These are phyloP conservation scores for Nicotiana sylvestris DNA, from an alignment of 257 asterid genomes.

Conservation along the genomic window DNA sequence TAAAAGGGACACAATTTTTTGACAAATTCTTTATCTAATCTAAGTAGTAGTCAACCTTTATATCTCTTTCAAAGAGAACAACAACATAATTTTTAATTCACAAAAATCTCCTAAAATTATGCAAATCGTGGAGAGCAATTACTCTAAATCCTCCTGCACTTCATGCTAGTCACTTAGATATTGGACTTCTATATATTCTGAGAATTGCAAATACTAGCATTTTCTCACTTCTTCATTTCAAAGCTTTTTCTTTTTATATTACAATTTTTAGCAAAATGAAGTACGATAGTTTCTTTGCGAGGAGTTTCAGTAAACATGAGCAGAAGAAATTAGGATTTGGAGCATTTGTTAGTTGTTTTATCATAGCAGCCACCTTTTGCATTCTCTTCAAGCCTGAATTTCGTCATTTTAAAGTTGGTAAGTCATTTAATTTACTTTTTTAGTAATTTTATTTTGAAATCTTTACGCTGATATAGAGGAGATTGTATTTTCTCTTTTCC, in stretches of 20 bases:
- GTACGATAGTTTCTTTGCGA: slow-evolving; percentile 25
- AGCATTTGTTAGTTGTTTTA: slow-evolving; percentile 34
- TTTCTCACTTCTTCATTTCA: background rate
- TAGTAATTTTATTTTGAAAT: background rate
- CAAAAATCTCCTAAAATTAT: background rate
- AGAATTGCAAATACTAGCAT: slow-evolving; percentile 5
- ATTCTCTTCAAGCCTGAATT: slow-evolving; percentile 25
- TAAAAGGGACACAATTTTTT: background rate
- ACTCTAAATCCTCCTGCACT: slow-evolving; percentile 11
- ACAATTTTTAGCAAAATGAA: slow-evolving; percentile 4
- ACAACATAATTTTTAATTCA: background rate
- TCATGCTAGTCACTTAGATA: background rate
- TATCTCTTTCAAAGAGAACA: slow-evolving; percentile 9
- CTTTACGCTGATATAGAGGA: too few species aligned
- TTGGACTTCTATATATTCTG: background rate
- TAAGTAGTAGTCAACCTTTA: slow-evolving; percentile 6
- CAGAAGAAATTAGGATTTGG: slow-evolving; percentile 32
- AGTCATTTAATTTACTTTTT: background rate
- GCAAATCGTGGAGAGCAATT: slow-evolving; percentile 27
- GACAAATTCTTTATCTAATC: background rate
- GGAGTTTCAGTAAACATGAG: slow-evolving; percentile 36
- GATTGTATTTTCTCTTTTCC: too few species aligned
- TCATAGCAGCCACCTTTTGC: slow-evolving; percentile 28
- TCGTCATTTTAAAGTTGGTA: slow-evolving; percentile 2
- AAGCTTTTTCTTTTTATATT: background rate